Base-by-base conservation (phyloP, 176 grass and related monocot genomes). In the Themeda triandra region DNA sequence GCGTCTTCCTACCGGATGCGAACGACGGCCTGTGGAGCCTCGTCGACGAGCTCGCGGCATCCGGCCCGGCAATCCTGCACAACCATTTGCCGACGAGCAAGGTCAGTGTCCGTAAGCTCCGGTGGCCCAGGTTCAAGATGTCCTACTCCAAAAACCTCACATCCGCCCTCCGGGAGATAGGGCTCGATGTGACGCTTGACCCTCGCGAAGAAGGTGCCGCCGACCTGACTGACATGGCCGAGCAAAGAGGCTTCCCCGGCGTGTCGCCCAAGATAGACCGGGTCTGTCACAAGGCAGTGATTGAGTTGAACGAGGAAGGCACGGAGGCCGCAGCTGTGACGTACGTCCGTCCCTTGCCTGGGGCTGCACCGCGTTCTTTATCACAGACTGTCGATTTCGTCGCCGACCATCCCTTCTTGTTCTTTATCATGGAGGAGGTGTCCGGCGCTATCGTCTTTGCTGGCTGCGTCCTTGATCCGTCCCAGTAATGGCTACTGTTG, bases 341-440 rank as follows among this genome's bases (percentile, higher is more conserved):
- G 1, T 25, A 27, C 11, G 24, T 12, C 59, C 2, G 24, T 25
- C 0, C 25, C 4, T 0, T 0, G 2, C 0, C 0, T 0, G 4
- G 24, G 59, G 9, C 24, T 27, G 24, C n/a, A 5, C 59, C 1
- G 3, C 59, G 12, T 13, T 0, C 3, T 25, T 28, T 1, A 8
- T 28, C 24, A 15, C 11, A 31, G 63, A 32, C 17, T 1, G 77
- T 66, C 17, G 41, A 67, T 33, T 80, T 80, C 63, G 63, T 79
- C 10, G 40, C 77, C 0, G 40, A 66, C 27, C 77, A 65, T 23
- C 77, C 60, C 1, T 79, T 79, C 44, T 27, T 13, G 5, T 67
- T 67, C 63, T 80, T 80, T 32, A 12, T 67, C 30, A 35, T 49
- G 10, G 62, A 78, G 39, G 77, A 66, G 60, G 24, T 45, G 13